Evolutionary conservation across 2,329 filamentous ascomycete genomes (phyloP), one percentile per base, ranked within the genome.

Genomic region (Epichloe typhina): DNA sequence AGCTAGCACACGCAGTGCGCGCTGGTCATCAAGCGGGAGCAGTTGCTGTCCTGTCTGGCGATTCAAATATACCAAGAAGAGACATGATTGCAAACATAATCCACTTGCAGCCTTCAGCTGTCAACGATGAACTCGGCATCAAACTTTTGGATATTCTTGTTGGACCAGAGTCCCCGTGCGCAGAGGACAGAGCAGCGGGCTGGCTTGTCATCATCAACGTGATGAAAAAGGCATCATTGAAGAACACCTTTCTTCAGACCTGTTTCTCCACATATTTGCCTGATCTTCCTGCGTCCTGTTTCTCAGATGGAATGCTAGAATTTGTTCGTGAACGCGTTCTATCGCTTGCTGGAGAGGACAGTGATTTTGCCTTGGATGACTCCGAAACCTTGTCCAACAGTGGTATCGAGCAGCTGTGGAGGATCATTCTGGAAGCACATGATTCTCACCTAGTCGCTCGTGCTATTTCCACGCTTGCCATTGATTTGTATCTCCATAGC

Each of bases 351-450:
- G 70, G 72, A 36, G 69, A 73, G 36, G 57, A 61, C 5, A 61
- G 63, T 23, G 70, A 70, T 21, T 69, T 75, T 46, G 61, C 73
- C 19, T 65, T 80, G 21, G 73, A 78, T 50, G 74, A 78, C 44
- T 69, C 73, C 7, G 68, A 72, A n/a, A 67, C 72, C 11, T 62
- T 79, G 31, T 69, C 75, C 56, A 75, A 71, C 54, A 76, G 66
- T 56, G 78, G 69, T 26, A 72, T 77, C 42, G 85, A 93, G 57
- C 77, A 89, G 52, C 70, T 95, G n/a, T 95, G 90, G 90, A 79
- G 81, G 23, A 79, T 95, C 58, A 80, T 91, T 36, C 69, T 95
- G 49, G 82, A 78, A 15, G 81, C 86, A 2, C 79, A 81, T 5
- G 71, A 77, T 38, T 70, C 76, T 38, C 77, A 74, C 0, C 81